Base-by-base conservation (phyloP, 2,329 filamentous ascomycete species). In the Xylaria sp. region DNA sequence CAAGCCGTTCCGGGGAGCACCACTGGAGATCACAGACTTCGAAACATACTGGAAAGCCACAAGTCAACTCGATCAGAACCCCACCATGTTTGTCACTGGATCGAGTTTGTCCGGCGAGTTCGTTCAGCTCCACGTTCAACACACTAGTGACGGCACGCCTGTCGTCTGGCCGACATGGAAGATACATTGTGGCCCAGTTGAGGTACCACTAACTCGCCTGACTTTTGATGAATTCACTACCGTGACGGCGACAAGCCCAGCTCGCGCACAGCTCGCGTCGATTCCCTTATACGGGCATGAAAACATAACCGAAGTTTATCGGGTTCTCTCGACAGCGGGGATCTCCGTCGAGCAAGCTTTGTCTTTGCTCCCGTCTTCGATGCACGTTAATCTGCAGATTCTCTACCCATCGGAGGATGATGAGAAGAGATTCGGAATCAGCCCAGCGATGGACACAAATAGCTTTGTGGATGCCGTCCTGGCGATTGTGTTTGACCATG, bases 1-100 rank as follows among this genome's bases (percentile, higher is more conserved):
- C 78, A 97, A 97, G 76, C 96, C 96, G 0, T 99, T 98, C 81
- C 89, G 90, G 69, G 95, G 96, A 7, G 91, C 94, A 67, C 94
- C 96, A 3, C 84, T 99, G 25, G 96, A 99, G 79, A 97, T 99
- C 67, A 97, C 96, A 0, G 94, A 98, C 76, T 99, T 98, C 74
- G 96, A 97, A 69, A 98, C 96, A 0, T 99, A 99, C 79, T 99
- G 96, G 96, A 99, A 98, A 80, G 95, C 95, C 0, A 99, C 96
- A 0, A 97, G 94, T 75, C 94, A 97, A 73, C 87, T 96, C 54
- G 93, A 97, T 77, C 90, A 92, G 57, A 92, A 94, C 53, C 91
- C 92, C 27, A 96, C 88, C 75, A 92, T 93, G 27, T 88, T 98
- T 27, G 93, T 99, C 20, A 98, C 95, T 0, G 96, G 95, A 0